Evolutionary conservation across 306 rosid genomes (phyloP).

Genomic region (Fragaria ananassa): DNA sequence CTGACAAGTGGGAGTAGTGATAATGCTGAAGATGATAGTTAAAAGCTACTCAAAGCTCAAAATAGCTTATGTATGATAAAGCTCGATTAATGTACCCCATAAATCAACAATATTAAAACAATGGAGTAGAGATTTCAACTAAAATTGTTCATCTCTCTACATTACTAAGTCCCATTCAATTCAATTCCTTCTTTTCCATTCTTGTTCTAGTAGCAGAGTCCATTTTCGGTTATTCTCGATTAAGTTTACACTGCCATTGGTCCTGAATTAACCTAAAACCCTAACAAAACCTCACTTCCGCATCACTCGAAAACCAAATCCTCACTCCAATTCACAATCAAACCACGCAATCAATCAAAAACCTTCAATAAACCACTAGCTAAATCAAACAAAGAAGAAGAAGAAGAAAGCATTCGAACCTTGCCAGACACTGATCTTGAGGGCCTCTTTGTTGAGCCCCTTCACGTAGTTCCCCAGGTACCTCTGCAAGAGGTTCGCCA

Average conservation of each 20-base stretch:
- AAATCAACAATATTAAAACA: no score
- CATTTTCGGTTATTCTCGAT: neutral
- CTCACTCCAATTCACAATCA: neutral
- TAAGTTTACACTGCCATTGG: neutral
- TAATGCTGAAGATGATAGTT: neutral
- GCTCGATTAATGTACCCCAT: neutral
- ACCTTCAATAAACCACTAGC: neutral
- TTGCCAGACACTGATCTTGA: slow-evolving; percentile 96
- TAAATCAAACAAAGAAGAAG: neutral
- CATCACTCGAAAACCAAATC: neutral
- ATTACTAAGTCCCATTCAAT: neutral
- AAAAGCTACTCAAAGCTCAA: neutral
- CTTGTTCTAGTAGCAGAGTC: neutral
- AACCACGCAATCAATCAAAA: neutral
- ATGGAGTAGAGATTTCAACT: neutral
- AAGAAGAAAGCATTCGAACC: slow-evolving; percentile 39
- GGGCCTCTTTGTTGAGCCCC: slow-evolving; percentile 93
- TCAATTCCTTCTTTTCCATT: neutral
- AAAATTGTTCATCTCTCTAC: neutral
- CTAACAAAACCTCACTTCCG: neutral
- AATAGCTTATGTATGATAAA: neutral
- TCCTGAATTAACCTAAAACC: slow-evolving; percentile 10
- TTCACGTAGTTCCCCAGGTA: slow-evolving; percentile 94
- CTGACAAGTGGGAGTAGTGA: neutral
- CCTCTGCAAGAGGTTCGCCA: slow-evolving; percentile 87